Evolutionary conservation across 805 yeast species (phyloP), one percentile per base, ranked within the genome.

Genomic region (Lipomyces spencermartinsiae): DNA sequence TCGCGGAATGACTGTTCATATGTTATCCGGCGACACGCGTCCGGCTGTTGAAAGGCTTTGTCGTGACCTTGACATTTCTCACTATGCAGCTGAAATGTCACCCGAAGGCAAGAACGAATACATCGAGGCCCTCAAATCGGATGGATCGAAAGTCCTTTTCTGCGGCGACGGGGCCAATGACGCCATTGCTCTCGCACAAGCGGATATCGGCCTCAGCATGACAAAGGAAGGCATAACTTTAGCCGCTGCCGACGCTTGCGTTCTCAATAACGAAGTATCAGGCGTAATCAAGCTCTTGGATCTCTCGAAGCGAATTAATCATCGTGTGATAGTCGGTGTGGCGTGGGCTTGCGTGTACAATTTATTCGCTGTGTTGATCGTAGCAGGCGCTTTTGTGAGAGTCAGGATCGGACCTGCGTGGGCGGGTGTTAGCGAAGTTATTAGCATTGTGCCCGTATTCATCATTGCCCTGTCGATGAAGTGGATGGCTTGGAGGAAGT

Each of bases 81-180:
- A 54, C 19, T 67, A 46, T 35, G 51, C 53, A 39, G 69, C 66
- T 5, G 71, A 67, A 12, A 58, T 58, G 12, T 61, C 66, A 2
- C 71, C 71, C 31, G 64, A 61, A 43, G 66, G 65, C 25, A 65
- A 68, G 39, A 33, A 29, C 6, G 66, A 61, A n/a, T 68, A 68
- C 43, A 68, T 68, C 43, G 35, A 51, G 25, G 51, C 33, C 4
- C 69, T 68, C 19, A 46, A 46, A 35, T 35, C 37, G 2, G 8
- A 33, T 10, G 59, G 10, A 29, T 25, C 51, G 54, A 46, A 5
- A 16, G 96, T 91, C 68, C 93, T 97, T 0, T 91, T 91, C 76
- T 91, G 96, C 80, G 97, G 97, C 34, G 97, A 91, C 80, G 97
- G 97, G 72, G 96, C 97, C 2, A 91, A 91, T 78, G 97, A 91